Conservation (phyloP, 2,329 filamentous ascomycete genomes). For the Colletotrichum melonis region DNA sequence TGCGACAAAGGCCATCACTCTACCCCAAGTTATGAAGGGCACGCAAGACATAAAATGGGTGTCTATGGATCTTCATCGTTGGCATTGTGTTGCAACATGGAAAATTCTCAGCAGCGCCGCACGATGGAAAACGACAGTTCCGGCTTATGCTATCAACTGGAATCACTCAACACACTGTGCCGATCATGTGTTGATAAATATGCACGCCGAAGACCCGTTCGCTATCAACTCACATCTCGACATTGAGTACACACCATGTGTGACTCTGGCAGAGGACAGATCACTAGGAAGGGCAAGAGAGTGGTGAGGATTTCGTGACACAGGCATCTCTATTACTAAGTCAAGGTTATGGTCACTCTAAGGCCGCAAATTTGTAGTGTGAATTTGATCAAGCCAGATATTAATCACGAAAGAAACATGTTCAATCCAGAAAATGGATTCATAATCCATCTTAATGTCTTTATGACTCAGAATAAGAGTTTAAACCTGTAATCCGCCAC, state of each 20-base stretch:
- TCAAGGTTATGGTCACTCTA: not conserved
- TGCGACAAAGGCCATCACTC: not conserved
- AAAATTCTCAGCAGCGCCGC: conserved; percentile 12
- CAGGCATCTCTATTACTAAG: not conserved
- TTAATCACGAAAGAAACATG: too few relatives aligned
- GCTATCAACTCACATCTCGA: not conserved
- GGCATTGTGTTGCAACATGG: conserved; percentile 13
- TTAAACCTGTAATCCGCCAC: too few relatives aligned
- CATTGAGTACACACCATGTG: not conserved
- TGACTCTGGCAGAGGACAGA: not conserved
- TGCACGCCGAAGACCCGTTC: not conserved
- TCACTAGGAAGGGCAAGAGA: not conserved
- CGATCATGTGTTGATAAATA: not conserved
- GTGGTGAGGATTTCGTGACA: not conserved
- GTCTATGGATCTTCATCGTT: conserved; percentile 9
- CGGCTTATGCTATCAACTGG: not conserved
- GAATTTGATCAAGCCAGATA: too few relatives aligned
- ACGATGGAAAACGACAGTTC: not conserved
- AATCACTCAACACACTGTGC: not conserved
- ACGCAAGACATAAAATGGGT: conserved; percentile 10
- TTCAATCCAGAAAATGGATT: too few relatives aligned
- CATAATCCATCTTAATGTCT: too few relatives aligned
- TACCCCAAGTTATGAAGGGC: not conserved
- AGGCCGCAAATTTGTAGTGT: too few relatives aligned
- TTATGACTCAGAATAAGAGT: too few relatives aligned